Percentiles rank a stretch among this genome's conserved stretches.
These are phyloP conservation scores for Phycomyces blakesleeanus DNA, from an alignment of 192 early-diverging fungal genomes.

Conservation along the genomic window DNA sequence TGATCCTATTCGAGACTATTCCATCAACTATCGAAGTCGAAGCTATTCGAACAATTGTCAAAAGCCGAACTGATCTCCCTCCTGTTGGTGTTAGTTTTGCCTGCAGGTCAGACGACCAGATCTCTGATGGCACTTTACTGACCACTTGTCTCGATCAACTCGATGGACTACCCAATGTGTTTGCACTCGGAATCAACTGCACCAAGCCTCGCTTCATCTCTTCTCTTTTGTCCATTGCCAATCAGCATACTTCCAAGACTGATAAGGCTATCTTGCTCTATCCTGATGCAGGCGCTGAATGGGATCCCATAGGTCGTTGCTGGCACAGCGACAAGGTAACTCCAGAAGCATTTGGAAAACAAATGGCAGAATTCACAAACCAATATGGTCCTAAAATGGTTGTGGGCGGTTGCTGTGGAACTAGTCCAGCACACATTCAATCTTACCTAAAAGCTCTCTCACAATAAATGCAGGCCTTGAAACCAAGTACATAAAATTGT, in stretches of 20 bases:
- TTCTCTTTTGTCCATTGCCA: conserved; percentile 11
- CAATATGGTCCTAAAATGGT: conserved; percentile 40
- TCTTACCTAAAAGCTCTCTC: neutral
- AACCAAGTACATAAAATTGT: too few relatives aligned
- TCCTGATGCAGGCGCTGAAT: conserved; percentile 49
- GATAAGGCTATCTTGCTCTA: conserved; percentile 46
- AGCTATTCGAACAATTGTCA: conserved; percentile 45
- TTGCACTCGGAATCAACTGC: conserved; percentile 65
- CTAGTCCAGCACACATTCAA: conserved; percentile 48
- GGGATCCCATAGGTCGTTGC: conserved; percentile 30
- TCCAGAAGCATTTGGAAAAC: conserved; percentile 32
- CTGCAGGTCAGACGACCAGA: conserved; percentile 26
- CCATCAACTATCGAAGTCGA: conserved; percentile 54
- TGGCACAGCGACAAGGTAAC: conserved; percentile 31
- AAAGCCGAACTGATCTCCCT: conserved; percentile 17
- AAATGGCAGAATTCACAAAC: conserved; percentile 31
- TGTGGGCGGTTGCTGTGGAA: conserved; percentile 60
- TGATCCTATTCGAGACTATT: conserved; percentile 68
- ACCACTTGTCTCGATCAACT: conserved; percentile 34
- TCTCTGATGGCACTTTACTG: conserved; percentile 51
- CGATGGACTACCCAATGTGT: conserved; percentile 27
- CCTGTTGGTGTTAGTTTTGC: conserved; percentile 63
- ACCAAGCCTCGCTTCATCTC: conserved; percentile 41
- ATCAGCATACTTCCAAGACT: neutral
- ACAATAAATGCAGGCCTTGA: too few relatives aligned